Conservation (phyloP, 108 stramenopile genomes). For the Fistulifera solaris region DNA sequence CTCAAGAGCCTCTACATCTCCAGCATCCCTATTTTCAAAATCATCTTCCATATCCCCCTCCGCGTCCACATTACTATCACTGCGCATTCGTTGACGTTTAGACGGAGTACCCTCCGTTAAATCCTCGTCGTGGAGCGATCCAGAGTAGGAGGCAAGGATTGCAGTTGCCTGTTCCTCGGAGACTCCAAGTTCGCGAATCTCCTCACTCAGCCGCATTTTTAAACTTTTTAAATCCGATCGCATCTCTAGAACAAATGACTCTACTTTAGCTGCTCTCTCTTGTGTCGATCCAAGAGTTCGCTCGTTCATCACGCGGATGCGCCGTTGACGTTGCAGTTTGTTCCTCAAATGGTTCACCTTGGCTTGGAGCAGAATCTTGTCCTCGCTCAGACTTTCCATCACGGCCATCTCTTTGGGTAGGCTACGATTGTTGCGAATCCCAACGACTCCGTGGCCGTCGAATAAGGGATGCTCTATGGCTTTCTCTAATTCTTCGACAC, state of each 20-base stretch:
- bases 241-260: slow-evolving; percentile 68
- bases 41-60: slow-evolving; percentile 2
- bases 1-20: not conserved
- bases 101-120: not conserved
- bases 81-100: slow-evolving; percentile 1
- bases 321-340: slow-evolving; percentile 53
- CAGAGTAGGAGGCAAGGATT: slow-evolving; percentile 13
- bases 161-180: slow-evolving; percentile 3
- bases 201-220: slow-evolving; percentile 52
- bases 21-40: not conserved
- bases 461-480: slow-evolving; percentile 37
- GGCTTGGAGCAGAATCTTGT: slow-evolving; percentile 39
- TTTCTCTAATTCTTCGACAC: slow-evolving; percentile 41
- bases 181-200: slow-evolving; percentile 55
- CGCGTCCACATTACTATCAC: not conserved
- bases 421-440: slow-evolving; percentile 36
- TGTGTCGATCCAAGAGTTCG: slow-evolving; percentile 31
- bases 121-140: not conserved
- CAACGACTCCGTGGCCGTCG: slow-evolving; percentile 36
- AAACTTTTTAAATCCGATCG: slow-evolving; percentile 62
- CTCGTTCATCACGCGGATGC: slow-evolving; percentile 60
- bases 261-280: slow-evolving; percentile 46
- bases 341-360: slow-evolving; percentile 56
- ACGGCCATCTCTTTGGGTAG: slow-evolving; percentile 37
- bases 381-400: slow-evolving; percentile 52